Percentiles rank a stretch among this genome's conserved stretches.
phyloP scores from a whole-genome alignment of 116 monocot species.

The Phalaenopsis hybrid region DNA sequence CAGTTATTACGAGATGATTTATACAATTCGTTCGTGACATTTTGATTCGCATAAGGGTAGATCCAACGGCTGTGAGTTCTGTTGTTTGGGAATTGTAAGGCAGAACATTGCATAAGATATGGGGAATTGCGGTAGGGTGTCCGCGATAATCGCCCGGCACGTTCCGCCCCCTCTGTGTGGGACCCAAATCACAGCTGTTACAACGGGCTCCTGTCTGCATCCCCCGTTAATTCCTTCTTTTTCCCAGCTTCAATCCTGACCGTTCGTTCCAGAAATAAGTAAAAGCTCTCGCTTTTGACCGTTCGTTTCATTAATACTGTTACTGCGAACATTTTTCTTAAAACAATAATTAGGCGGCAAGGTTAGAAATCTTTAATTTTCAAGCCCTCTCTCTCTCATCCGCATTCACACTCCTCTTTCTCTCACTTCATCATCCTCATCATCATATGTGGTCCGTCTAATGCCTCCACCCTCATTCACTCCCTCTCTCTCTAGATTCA shows the following conservation, averaged over 20 bases:
- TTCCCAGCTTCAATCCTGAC: neutral
- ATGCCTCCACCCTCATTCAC: neutral
- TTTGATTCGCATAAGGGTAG: neutral
- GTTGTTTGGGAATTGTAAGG: neutral
- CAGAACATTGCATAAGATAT: neutral
- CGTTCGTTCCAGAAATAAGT: neutral
- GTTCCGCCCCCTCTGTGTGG: conserved; percentile 10
- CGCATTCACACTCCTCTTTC: conserved; percentile 7
- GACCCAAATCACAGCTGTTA: conserved; percentile 11
- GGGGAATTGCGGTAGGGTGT: neutral
- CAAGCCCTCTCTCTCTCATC: conserved; percentile 6
- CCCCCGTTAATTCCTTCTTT: neutral
- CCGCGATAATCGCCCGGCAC: conserved; percentile 10
- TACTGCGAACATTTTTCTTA: too few relatives aligned
- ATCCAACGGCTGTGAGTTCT: neutral
- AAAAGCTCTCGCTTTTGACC: neutral
- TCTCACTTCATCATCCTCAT: conserved; percentile 34
- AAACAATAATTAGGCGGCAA: conserved; percentile 26
- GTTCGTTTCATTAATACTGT: neutral
- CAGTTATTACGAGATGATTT: neutral
- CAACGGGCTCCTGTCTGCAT: conserved; percentile 6
- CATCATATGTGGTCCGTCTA: conserved; percentile 3
- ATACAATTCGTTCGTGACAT: neutral
- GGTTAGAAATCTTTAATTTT: neutral
- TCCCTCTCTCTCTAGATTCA: too few relatives aligned